Percentiles rank a stretch among this genome's conserved stretches.
Evolutionary conservation across 257 asterid species (phyloP).

Genomic region (Primulina tabacum): DNA sequence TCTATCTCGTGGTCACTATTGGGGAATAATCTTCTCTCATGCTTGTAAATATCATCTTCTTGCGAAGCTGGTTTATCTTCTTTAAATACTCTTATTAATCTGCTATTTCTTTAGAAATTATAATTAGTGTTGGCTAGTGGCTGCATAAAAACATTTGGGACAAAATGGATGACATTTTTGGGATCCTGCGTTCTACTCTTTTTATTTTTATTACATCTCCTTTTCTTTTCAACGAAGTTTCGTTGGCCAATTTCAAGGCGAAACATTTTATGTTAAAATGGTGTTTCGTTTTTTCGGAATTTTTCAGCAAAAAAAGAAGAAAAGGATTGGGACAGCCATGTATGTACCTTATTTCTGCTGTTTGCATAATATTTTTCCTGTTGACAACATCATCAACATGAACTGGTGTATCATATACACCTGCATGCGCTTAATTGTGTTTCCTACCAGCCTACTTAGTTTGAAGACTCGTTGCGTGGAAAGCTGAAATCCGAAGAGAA

Average conservation of each 20-base stretch:
- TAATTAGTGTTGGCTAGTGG: slow-evolving; percentile 24
- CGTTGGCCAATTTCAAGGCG: background rate
- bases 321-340: background rate
- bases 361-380: background rate
- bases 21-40: slow-evolving; percentile 18
- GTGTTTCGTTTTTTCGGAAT: background rate
- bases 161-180: slow-evolving; percentile 21
- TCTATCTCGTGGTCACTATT: slow-evolving; percentile 20
- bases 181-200: background rate
- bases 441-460: background rate
- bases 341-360: background rate
- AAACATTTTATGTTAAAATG: background rate
- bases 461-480: background rate
- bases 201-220: background rate
- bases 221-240: no score
- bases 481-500: no score
- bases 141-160: slow-evolving; percentile 25
- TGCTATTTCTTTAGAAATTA: slow-evolving; percentile 16
- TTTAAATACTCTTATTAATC: slow-evolving; percentile 3
- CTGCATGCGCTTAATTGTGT: background rate
- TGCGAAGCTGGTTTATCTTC: slow-evolving; percentile 1
- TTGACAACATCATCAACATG: background rate
- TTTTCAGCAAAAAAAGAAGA: no score
- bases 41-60: slow-evolving; percentile 33
- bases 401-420: background rate